Conservation (phyloP, 140 eudicot genomes). For the Ambrosia hybrid region DNA sequence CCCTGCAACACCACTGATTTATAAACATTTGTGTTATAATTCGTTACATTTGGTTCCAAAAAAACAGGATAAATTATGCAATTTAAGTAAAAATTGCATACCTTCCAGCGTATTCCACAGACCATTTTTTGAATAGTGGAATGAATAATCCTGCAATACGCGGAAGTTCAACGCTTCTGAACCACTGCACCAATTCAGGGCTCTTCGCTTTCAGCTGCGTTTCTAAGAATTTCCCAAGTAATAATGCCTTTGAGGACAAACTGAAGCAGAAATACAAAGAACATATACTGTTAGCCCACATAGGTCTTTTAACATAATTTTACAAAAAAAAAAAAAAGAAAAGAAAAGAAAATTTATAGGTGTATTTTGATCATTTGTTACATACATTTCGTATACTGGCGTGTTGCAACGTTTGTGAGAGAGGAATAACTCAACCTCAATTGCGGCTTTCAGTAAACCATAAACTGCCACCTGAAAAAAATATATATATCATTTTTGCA, state of each 20-base stretch:
- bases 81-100: constrained; percentile 7
- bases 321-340: neutral
- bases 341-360: neutral
- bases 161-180: constrained; percentile 55
- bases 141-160: constrained; percentile 62
- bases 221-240: constrained; percentile 51
- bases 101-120: constrained; percentile 82
- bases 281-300: constrained; percentile 26
- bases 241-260: constrained; percentile 46
- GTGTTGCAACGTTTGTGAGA: constrained; percentile 60
- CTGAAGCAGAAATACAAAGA: constrained; percentile 36
- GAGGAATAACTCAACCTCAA: constrained; percentile 62
- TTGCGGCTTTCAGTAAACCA: constrained; percentile 66
- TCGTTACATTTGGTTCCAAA: neutral
- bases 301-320: neutral
- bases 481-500: neutral
- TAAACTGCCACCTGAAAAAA: constrained; percentile 66
- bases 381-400: constrained; percentile 62
- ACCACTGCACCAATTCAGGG: constrained; percentile 57
- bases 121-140: constrained; percentile 73
- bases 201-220: constrained; percentile 41
- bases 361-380: constrained; percentile 3
- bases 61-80: neutral
- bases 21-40: constrained; percentile 28
- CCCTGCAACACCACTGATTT: constrained; percentile 88